Evolutionary conservation across 2,329 filamentous ascomycete species (phyloP), one percentile per base, ranked within the genome.

Genomic region (Cytospora mali): DNA sequence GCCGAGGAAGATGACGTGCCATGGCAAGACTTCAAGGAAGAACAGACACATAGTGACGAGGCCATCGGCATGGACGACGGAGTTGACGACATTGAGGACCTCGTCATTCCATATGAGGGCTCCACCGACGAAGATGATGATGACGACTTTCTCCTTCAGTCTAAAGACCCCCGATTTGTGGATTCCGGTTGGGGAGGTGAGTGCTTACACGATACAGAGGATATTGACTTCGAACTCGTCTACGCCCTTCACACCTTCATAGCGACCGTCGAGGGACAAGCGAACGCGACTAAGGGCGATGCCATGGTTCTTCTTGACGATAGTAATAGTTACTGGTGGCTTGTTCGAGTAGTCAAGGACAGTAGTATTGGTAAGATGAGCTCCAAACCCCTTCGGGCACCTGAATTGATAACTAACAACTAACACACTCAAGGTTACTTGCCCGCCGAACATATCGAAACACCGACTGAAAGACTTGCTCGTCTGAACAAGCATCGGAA

Each of bases 261-360:
- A 68, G 95, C 95, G 29, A 98, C 95, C 0, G 95, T 99, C 55
- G 95, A 99, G 77, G 95, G 95, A 29, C 95, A 99, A 77, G 95
- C 95, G 66, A 99, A 98, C 80, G 95, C 95, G 64, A 96, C 92
- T 35, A 99, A 99, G 78, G 95, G 95, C 57, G 95, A 99, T 73
- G 98, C 94, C 16, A 99, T 99, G 95, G 94, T 98, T 59, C 82
- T 99, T 67, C 85, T 99, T 25, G 95, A 99, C 72, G 95, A 99
- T 72, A 98, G 93, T 79, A 99, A 99, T 79, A 98, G 93, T 78
- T 99, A 99, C 76, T 99, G 95, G 95, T 99, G 95, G 95, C 85
- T 99, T 65, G 95, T 99, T 16, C 86, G 94, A 68, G 91, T 99
- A 52, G 93, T 98, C 58, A 98, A 98, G 76, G 95, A 99, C 77